Evolutionary conservation across 176 grass and related monocot species (phyloP), one percentile per base, ranked within the genome.

Genomic region (Avena sativa): DNA sequence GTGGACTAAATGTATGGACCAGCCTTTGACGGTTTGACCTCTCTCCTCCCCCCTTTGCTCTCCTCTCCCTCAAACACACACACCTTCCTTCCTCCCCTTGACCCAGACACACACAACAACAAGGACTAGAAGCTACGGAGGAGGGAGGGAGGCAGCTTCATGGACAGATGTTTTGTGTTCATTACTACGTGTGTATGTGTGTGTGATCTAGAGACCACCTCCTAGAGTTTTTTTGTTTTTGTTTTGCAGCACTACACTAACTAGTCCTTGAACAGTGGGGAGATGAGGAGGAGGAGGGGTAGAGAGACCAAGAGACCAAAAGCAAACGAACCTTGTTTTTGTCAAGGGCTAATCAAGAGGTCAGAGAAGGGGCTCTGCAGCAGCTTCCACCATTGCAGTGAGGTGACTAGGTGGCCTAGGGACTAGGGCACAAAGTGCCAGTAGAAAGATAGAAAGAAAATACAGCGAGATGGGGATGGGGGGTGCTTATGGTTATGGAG

Each of bases 301-400:
- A 64, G 72, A 91, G 38, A 86, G 55, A 80, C 80, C 69, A 73
- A 76, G 59, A 81, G 74, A 92, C 92, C 85, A 96, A 91, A 94
- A 88, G 89, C 76, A 58, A 91, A 51, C 84, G 68, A 84, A 88
- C 76, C 89, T 88, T 81, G 74, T 83, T 83, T 83, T 70, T 75
- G 85, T 91, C 81, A 85, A 91, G 81, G 81, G 76, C 76, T 88
- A 91, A 85, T 91, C 28, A 80, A 85, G 81, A 70, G 86, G 89
- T 88, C 69, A 84, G 76, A 85, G 76, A 68, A 88, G 40, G 89
- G 89, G 61, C 76, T 88, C 81, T 85, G 81, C 89, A 91, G 86
- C 69, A 91, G 86, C 69, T 91, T 91, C 89, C 89, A 88, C 86
- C 89, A 85, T 91, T 61, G 76, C 49, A 76, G 75, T 49, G 85